Percentiles rank a stretch among this genome's conserved stretches.
Evolutionary conservation across 2,329 filamentous ascomycete species (phyloP).

Genomic region (Chalara sp.): DNA sequence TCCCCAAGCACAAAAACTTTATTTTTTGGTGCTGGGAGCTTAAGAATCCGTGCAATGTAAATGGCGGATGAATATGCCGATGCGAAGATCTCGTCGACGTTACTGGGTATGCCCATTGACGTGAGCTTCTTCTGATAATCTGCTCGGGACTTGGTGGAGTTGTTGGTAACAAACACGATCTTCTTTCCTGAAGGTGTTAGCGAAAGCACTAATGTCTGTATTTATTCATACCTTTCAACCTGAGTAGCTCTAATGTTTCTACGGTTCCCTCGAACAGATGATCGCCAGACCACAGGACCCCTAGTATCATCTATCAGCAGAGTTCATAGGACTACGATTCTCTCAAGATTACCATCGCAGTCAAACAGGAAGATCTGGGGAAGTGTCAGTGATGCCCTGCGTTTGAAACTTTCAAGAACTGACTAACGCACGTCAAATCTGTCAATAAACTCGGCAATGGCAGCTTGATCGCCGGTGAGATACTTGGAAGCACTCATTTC

Average conservation of each 20-base stretch:
- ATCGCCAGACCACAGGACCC: slow-evolving; percentile 94
- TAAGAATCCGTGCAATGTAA: slow-evolving; percentile 90
- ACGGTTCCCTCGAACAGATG: slow-evolving; percentile 79
- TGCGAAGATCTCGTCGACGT: slow-evolving; percentile 87
- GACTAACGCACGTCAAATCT: slow-evolving; percentile 76
- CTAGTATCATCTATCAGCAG: slow-evolving; percentile 37
- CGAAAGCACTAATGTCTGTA: not conserved
- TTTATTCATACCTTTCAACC: slow-evolving; percentile 57
- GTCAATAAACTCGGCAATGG: slow-evolving; percentile 77
- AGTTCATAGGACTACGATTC: not conserved
- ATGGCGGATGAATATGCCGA: slow-evolving; percentile 88
- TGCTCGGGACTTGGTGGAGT: slow-evolving; percentile 89
- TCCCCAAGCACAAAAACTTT: slow-evolving; percentile 96
- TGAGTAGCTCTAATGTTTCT: slow-evolving; percentile 78
- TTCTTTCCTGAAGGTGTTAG: slow-evolving; percentile 63
- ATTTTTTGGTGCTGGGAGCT: slow-evolving; percentile 69
- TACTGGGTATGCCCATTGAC: slow-evolving; percentile 69
- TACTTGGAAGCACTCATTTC: slow-evolving; percentile 40
- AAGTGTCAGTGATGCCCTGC: slow-evolving; percentile 12
- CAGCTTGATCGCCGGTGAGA: slow-evolving; percentile 71
- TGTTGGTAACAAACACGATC: slow-evolving; percentile 95
- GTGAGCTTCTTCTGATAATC: slow-evolving; percentile 93
- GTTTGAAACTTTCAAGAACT: slow-evolving; percentile 7
- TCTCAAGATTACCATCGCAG: slow-evolving; percentile 71
- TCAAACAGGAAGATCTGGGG: slow-evolving; percentile 84